Evolutionary conservation across 2,329 filamentous ascomycete genomes (phyloP).

Genomic region (Erysiphe neolycopersici): DNA sequence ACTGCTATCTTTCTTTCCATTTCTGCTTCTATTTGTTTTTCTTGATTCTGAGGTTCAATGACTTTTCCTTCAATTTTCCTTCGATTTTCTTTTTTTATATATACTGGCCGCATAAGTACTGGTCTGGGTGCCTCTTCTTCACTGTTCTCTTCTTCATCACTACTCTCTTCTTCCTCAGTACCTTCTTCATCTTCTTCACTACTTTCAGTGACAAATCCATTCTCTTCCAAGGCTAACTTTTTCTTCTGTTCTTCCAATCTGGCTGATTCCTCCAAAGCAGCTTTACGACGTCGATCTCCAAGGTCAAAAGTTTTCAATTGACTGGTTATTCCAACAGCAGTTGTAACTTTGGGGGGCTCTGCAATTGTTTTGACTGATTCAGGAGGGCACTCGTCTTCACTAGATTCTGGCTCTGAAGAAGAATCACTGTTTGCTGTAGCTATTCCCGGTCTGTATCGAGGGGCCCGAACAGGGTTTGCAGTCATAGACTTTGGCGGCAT

Average conservation of each 20-base stretch:
- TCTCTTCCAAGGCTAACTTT: constrained; percentile 21
- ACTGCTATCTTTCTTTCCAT: constrained; percentile 42
- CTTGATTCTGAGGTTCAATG: constrained; percentile 15
- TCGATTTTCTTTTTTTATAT: constrained; percentile 32
- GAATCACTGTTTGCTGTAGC: constrained; percentile 22
- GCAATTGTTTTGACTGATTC: constrained; percentile 16
- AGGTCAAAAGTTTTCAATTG: constrained; percentile 26
- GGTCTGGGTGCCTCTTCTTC: constrained; percentile 30
- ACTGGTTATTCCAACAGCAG: constrained; percentile 28
- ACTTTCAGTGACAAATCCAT: constrained; percentile 31
- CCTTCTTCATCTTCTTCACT: constrained; percentile 14
- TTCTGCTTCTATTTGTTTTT: constrained; percentile 23
- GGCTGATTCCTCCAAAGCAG: constrained; percentile 20
- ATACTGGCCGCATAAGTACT: constrained; percentile 35
- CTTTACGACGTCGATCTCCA: constrained; percentile 20
- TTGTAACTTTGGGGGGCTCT: constrained; percentile 29
- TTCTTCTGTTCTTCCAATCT: constrained; percentile 20
- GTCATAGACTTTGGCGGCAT: constrained; percentile 73
- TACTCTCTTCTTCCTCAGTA: constrained; percentile 9
- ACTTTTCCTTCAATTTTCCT: constrained; percentile 6
- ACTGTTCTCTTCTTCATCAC: constrained; percentile 16
- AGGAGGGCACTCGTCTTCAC: constrained; percentile 18
- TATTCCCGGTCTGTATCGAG: constrained; percentile 71
- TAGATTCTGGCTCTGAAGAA: constrained; percentile 25
- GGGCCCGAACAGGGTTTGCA: constrained; percentile 57